A percentile compares a stretch with the other conserved stretches of the same genome.
phyloP scores from a whole-genome alignment of 768 basidiomycete genomes.

The Collybiopsis confluens region DNA sequence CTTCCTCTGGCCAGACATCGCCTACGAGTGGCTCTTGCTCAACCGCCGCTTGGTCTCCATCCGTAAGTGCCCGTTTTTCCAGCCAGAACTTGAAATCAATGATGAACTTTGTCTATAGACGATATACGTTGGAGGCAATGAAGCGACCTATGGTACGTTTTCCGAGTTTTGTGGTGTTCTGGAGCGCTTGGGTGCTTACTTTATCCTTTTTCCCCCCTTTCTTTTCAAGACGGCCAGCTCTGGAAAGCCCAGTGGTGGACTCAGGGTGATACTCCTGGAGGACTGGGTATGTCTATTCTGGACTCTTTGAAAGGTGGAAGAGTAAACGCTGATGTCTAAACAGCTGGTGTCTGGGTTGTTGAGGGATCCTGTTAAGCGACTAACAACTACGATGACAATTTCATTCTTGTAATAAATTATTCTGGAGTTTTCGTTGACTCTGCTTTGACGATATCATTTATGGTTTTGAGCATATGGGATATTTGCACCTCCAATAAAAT shows the following conservation, averaged over 20 bases:
- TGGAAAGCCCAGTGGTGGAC: constrained; percentile 69
- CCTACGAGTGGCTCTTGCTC: constrained; percentile 23
- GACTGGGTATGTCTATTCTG: background rate
- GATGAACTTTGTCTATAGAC: constrained; percentile 22
- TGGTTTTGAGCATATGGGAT: too few relatives aligned
- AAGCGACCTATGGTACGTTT: constrained; percentile 41
- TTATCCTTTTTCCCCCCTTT: too few relatives aligned
- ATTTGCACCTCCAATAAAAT: too few relatives aligned
- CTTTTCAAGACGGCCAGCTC: constrained; percentile 46
- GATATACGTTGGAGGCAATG: constrained; percentile 42
- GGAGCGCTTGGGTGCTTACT: too few relatives aligned
- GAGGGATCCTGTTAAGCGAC: too few relatives aligned
- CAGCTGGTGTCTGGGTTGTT: too few relatives aligned
- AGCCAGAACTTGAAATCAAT: background rate
- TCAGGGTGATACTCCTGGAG: constrained; percentile 49
- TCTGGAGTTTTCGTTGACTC: background rate
- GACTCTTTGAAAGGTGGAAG: too few relatives aligned
- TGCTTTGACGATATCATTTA: too few relatives aligned
- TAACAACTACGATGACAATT: too few relatives aligned
- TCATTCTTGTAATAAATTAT: too few relatives aligned
- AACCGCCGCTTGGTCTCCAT: constrained; percentile 44
- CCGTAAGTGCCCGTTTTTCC: constrained; percentile 21
- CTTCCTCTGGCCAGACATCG: constrained; percentile 19
- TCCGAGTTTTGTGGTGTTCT: too few relatives aligned
- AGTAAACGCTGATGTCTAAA: too few relatives aligned